A percentile compares a stretch with the other conserved stretches of the same genome.
These are phyloP conservation scores for Aspergillus texensis DNA, from an alignment of 2,329 filamentous ascomycete genomes.

Conservation along the genomic window DNA sequence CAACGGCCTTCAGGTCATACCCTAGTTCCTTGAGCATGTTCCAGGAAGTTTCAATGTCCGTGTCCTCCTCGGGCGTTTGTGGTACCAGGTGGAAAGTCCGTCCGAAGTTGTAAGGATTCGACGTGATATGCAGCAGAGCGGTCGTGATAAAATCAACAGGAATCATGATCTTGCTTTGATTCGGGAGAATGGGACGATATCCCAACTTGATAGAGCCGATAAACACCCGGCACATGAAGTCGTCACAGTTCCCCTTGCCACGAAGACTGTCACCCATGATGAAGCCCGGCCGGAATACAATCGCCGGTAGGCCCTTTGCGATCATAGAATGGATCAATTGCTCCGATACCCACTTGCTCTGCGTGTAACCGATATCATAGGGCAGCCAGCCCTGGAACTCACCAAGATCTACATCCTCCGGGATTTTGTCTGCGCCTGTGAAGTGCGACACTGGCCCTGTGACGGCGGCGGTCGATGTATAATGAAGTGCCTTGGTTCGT, in stretches of 20 bases:
- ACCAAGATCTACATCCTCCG: background rate
- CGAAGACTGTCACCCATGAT: background rate
- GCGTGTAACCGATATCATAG: background rate
- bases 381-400: background rate
- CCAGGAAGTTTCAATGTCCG: slow-evolving; percentile 1
- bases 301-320: background rate
- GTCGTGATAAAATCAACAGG: background rate
- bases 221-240: slow-evolving; percentile 2
- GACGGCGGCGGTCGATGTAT: background rate
- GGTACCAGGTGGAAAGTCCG: background rate
- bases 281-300: background rate
- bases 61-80: background rate
- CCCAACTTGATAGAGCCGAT: background rate
- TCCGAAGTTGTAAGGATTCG: background rate
- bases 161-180: background rate
- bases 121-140: background rate
- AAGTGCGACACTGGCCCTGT: background rate
- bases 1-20: background rate
- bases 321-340: background rate
- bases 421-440: background rate
- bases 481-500: background rate
- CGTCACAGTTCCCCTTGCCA: background rate
- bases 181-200: background rate
- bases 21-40: background rate
- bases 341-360: slow-evolving; percentile 2